Percentiles rank a stretch among this genome's conserved stretches.
Evolutionary conservation across 2,329 filamentous ascomycete genomes (phyloP).

Genomic region (Rutstroemia sp.): DNA sequence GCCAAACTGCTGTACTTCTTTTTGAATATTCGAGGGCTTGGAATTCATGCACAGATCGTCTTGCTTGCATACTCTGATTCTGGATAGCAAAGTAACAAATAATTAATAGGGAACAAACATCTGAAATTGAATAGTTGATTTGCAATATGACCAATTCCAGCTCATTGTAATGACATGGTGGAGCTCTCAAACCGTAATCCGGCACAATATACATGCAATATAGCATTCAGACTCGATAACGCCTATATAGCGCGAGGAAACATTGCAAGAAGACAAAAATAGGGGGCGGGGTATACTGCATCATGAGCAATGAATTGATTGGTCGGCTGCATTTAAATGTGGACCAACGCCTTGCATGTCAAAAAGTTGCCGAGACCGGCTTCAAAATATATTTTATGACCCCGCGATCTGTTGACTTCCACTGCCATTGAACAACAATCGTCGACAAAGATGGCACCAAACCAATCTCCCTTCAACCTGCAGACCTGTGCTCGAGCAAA

Average conservation of each 20-base stretch:
- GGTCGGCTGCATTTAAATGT: neutral
- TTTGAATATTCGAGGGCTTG: neutral
- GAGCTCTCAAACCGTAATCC: too few species aligned
- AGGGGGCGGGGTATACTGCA: neutral
- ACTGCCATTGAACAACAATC: neutral
- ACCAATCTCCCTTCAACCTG: constrained; percentile 58
- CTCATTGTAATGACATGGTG: too few species aligned
- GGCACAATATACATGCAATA: too few species aligned
- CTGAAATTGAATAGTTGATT: too few species aligned
- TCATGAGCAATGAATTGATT: too few species aligned
- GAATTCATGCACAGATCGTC: neutral
- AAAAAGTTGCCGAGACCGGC: constrained; percentile 2
- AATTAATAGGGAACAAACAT: too few species aligned
- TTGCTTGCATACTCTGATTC: neutral
- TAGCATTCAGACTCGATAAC: too few species aligned
- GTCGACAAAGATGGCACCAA: constrained; percentile 23
- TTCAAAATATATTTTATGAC: constrained; percentile 7
- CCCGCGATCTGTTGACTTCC: neutral
- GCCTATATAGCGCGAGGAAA: too few species aligned
- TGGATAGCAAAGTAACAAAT: neutral
- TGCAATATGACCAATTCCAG: too few species aligned
- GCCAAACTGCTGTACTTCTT: neutral
- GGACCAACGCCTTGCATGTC: neutral
- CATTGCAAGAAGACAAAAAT: neutral
- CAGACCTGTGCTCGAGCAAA: constrained; percentile 69